Conservation (phyloP, 768 basidiomycete genomes). For the Suillus plorans region DNA sequence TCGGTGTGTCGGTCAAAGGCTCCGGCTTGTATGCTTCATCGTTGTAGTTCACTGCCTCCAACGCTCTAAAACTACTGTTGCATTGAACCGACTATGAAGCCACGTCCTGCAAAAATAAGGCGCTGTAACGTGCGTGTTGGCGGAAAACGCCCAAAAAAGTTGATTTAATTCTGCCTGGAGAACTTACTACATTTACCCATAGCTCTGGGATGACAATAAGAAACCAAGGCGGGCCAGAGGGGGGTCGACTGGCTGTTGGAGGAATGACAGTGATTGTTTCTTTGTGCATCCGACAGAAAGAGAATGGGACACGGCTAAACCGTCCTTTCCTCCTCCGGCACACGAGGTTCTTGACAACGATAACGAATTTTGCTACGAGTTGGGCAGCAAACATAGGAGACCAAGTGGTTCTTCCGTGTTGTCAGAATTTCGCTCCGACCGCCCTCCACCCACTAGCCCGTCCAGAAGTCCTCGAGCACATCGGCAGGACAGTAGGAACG, state of each 20-base stretch:
- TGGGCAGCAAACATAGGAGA: slow-evolving; percentile 11
- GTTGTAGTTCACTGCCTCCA: neutral
- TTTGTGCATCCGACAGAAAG: slow-evolving; percentile 34
- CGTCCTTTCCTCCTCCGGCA: slow-evolving; percentile 25
- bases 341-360: slow-evolving; percentile 21
- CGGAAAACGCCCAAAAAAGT: neutral
- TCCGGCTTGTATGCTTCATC: neutral
- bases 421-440: slow-evolving; percentile 14
- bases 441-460: neutral
- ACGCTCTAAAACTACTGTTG: neutral
- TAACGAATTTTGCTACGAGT: slow-evolving; percentile 22
- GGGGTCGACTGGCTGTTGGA: slow-evolving; percentile 22
- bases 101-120: slow-evolving; percentile 16
- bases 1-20: neutral
- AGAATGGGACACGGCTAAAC: slow-evolving; percentile 29
- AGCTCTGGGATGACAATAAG: slow-evolving; percentile 32
- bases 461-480: slow-evolving; percentile 7
- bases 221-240: slow-evolving; percentile 20
- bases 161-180: neutral
- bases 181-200: neutral
- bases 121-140: slow-evolving; percentile 30
- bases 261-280: slow-evolving; percentile 21
- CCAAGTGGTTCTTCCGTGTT: neutral
- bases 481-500: slow-evolving; percentile 11
- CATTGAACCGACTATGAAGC: neutral